Base-by-base conservation (phyloP, 768 basidiomycete species). In the Leucogyrophana mollusca region DNA sequence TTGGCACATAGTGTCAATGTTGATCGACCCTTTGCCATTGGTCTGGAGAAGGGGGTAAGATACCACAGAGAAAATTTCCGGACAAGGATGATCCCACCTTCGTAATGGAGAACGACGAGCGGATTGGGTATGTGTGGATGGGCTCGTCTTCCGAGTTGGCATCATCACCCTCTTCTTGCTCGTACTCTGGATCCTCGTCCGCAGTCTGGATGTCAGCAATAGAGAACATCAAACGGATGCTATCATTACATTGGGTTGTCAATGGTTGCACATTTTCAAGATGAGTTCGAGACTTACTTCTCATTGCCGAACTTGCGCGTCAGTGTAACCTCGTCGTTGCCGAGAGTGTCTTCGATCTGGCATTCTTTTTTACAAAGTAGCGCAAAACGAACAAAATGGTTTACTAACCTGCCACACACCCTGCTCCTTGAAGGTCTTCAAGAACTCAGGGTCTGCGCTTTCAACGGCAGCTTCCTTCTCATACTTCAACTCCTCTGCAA, bases 241-340 rank as follows among this genome's bases (percentile, higher is more conserved):
- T 94, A 58, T 34, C 17, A 17, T 34, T 34, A 17, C n/a, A 9
- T 17, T 9, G 40, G 23, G n/a, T 23, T 37, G 27, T 30, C 27
- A 30, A 13, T 13, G 7, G 13, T 30, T 13, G 13, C 13, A 6
- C 13, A 30, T n/a, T n/a, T n/a, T 30, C 27, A 13, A 30, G 13
- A 13, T 30, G 13, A 40, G 24, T 33, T 20, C 13, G 34, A 52
- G 10, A 78, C 87, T 46, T 55, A 95, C 93, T 68, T 79, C 70
- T 98, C 95, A 56, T 90, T 91, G 51, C 91, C 94, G 65, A 92
- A 95, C 55, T 82, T 84, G 55, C 94, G 83, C n/a, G 72, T 72
- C 34, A 98, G 68, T 20, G 77, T 69, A 32, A 98, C 82, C 66
- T 96, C 94, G 65, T 95, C 94, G 45, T 81, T 77, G 30, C 87